Evolutionary conservation across 2,329 filamentous ascomycete species (phyloP), one percentile per base, ranked within the genome.

Genomic region (Blastomyces emzantsi): DNA sequence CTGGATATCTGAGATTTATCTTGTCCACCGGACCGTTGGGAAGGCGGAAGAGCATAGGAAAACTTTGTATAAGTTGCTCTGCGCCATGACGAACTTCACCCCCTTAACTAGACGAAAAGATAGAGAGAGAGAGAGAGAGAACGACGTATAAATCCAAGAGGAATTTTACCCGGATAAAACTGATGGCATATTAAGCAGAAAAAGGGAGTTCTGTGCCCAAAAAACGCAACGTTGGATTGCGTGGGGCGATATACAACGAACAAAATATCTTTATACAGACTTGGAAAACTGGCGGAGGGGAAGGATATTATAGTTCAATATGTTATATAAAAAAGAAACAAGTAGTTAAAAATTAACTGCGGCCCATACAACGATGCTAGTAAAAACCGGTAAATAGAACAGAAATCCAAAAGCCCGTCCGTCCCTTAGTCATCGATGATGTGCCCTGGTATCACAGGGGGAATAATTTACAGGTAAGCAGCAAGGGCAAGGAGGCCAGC

Each of bases 401-500:
- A 39, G 19, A n/a, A 28, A 56, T 33, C 30, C 15, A 56, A 56
- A 17, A 2, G 15, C 2, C 1, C 41, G 17, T 45, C 54, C 54
- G 1, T 56, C 54, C 54, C 30, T 13, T 36, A 19, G 28, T 56
- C 17, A 30, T 56, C 54, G 19, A 56, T 36, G 33, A 56, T 22
- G 54, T 56, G 13, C 17, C 30, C 54, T 17, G 28, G 33, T 30
- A 59, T 59, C 56, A 30, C 33, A 22, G 13, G 45, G 4, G 33
- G 8, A 36, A 17, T 62, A 52, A 64, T 66, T 67, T 83, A 78
- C 80, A 83, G 70, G 78, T 82, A 65, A 52, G 69, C 71, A 67
- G 70, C 73, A 47, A 69, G 64, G 47, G 65, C 69, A 64, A 68
- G 73, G 60, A 67, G 60, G 65, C 64, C 62, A 60, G 69, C 64